phyloP scores from a whole-genome alignment of 225 moss, liverwort and hornwort genomes.

The Asterella californica region DNA sequence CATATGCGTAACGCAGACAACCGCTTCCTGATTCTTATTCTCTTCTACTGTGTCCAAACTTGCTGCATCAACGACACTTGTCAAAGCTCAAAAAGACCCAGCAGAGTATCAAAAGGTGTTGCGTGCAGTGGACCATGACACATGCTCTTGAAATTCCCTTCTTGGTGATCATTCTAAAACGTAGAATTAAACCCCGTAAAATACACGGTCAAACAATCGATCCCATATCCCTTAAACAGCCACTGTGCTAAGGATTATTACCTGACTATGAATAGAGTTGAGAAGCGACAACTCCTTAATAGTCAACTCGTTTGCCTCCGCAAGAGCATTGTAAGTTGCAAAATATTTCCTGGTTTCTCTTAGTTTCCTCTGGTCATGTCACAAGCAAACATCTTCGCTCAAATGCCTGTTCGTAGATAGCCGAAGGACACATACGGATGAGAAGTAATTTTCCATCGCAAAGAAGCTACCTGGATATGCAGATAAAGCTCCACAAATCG shows the following conservation, averaged over 20 bases:
- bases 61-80: background rate
- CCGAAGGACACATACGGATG: background rate
- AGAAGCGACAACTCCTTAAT: conserved; percentile 88
- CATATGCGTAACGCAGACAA: background rate
- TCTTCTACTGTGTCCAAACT: too few species aligned
- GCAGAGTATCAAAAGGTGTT: background rate
- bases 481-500: conserved; percentile 98
- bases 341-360: conserved; percentile 97
- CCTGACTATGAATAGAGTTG: conserved; percentile 95
- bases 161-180: background rate
- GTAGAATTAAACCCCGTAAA: too few species aligned
- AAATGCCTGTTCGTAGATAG: conserved; percentile 56
- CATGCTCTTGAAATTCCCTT: background rate
- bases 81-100: background rate
- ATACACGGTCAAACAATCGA: background rate
- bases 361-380: conserved; percentile 65
- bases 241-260: background rate
- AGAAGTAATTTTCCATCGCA: background rate
- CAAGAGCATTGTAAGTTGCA: conserved; percentile 95
- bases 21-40: background rate
- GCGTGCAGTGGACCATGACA: background rate
- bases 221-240: background rate
- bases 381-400: background rate
- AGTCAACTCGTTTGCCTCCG: conserved; percentile 87
- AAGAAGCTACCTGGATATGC: conserved; percentile 75